Conservation (phyloP, 2,329 filamentous ascomycete species). For the Aspergillus ruber region DNA sequence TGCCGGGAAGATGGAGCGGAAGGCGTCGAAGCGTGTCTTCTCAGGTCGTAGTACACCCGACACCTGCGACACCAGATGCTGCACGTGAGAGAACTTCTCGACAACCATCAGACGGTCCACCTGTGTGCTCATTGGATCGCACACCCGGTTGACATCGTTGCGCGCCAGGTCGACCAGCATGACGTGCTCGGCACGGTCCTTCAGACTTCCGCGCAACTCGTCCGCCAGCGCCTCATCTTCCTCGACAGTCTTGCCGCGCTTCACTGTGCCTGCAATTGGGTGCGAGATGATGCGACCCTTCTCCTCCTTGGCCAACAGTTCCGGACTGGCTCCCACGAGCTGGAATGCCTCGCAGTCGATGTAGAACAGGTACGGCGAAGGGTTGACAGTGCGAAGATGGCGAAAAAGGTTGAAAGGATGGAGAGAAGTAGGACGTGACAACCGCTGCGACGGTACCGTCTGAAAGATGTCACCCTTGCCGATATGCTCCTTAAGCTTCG, state of each 20-base stretch:
- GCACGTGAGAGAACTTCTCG: slow-evolving; percentile 91
- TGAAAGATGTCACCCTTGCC: slow-evolving; percentile 92
- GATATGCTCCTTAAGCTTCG: slow-evolving; percentile 82
- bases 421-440: slow-evolving; percentile 78
- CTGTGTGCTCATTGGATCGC: slow-evolving; percentile 79
- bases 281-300: slow-evolving; percentile 85
- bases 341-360: slow-evolving; percentile 88
- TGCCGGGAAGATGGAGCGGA: slow-evolving; percentile 92
- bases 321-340: slow-evolving; percentile 89
- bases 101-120: slow-evolving; percentile 94
- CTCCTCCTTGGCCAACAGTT: slow-evolving; percentile 89
- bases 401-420: slow-evolving; percentile 99
- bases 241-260: slow-evolving; percentile 70
- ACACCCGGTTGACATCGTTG: slow-evolving; percentile 95
- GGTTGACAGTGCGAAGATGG: slow-evolving; percentile 93
- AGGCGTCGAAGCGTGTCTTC: slow-evolving; percentile 89
- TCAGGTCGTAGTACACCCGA: slow-evolving; percentile 77
- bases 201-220: slow-evolving; percentile 70
- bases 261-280: slow-evolving; percentile 93
- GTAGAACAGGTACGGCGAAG: slow-evolving; percentile 95
- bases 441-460: slow-evolving; percentile 88
- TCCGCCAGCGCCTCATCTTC: slow-evolving; percentile 76
- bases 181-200: slow-evolving; percentile 91
- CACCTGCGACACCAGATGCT: slow-evolving; percentile 94
- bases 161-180: slow-evolving; percentile 96